Conservation (phyloP, 306 rosid genomes). For the Prunus campanulata region DNA sequence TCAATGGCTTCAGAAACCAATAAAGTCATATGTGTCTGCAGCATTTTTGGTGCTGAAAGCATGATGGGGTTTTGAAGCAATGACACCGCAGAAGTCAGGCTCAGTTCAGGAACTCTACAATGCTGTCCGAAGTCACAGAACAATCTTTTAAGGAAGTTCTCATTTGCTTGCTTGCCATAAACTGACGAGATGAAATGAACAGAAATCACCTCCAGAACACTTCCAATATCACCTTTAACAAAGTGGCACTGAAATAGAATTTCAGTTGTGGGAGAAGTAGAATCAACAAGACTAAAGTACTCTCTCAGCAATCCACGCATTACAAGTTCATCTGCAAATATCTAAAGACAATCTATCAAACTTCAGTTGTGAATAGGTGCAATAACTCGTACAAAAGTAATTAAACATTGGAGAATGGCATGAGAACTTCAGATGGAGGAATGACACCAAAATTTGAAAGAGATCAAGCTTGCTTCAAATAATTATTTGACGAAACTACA, state of each 20-base stretch:
- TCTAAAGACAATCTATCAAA: constrained; percentile 46
- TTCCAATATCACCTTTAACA: constrained; percentile 38
- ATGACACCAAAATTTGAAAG: neutral
- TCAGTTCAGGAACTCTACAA: constrained; percentile 52
- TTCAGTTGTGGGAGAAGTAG: constrained; percentile 38
- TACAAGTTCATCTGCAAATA: constrained; percentile 73
- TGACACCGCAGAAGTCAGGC: constrained; percentile 44
- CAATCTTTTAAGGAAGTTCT: constrained; percentile 47
- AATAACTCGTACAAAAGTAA: constrained; percentile 18
- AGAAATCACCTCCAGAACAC: constrained; percentile 70
- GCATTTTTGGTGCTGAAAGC: constrained; percentile 67
- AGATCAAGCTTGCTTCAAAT: neutral
- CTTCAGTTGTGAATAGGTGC: constrained; percentile 29
- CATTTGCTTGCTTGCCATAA: constrained; percentile 48
- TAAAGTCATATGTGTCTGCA: constrained; percentile 64
- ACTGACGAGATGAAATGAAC: constrained; percentile 59
- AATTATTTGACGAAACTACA: neutral
- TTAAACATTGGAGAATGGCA: neutral
- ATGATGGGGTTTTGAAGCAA: constrained; percentile 67
- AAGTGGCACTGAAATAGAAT: constrained; percentile 31
- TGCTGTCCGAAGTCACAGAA: constrained; percentile 33
- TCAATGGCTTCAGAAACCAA: constrained; percentile 62
- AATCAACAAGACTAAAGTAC: constrained; percentile 51
- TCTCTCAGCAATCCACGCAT: constrained; percentile 52
- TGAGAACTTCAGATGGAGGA: neutral